Base-by-base conservation (phyloP, 371 early-diverging fungal species). In the Mucor piriformis region DNA sequence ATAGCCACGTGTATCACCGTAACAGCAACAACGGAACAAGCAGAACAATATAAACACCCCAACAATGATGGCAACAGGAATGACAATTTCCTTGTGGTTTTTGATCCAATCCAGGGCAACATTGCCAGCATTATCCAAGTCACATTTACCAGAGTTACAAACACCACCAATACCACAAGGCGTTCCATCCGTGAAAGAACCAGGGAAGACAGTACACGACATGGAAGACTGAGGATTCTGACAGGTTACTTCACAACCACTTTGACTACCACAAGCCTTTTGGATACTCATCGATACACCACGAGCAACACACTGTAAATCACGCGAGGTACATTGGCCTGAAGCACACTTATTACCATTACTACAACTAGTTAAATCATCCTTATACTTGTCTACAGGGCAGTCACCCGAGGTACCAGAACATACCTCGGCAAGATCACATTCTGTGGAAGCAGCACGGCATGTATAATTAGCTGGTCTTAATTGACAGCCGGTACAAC, bases 321-420 rank as follows among this genome's bases (percentile, higher is more conserved):
- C 92, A 23, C 93, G 80, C 4, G 88, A 90, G 23, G 97, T 97
- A 71, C 97, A 97, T 52, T 87, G 69, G 3, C 97, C 97, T 3
- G 89, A 88, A 24, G 97, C 95, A 72, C 97, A 97, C 47, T 83
- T 70, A 21, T 87, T 72, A 2, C 68, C 57, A 37, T 76, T 70
- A 15, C 82, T 78, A 63, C 97, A 96, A 4, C 81, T 52, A 0
- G 81, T 81, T 12, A 91, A 89, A 64, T 97, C 92, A 12, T 74
- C 54, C 2, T 91, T 68, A 37, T 81, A 85, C 0, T 55, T 35
- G 69, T 96, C 94, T 7, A 62, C n/a, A 8, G 97, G 97, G 63
- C 98, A 97, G 10, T 78, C 75, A 6, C 86, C 82, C 29, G 81
- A 81, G 1, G 67, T 67, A 24, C 98, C 98, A 40, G 88, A 69